Percentiles rank a stretch among this genome's conserved stretches.
Conservation (phyloP, 441 rosid species). For the Populus hybrid region DNA sequence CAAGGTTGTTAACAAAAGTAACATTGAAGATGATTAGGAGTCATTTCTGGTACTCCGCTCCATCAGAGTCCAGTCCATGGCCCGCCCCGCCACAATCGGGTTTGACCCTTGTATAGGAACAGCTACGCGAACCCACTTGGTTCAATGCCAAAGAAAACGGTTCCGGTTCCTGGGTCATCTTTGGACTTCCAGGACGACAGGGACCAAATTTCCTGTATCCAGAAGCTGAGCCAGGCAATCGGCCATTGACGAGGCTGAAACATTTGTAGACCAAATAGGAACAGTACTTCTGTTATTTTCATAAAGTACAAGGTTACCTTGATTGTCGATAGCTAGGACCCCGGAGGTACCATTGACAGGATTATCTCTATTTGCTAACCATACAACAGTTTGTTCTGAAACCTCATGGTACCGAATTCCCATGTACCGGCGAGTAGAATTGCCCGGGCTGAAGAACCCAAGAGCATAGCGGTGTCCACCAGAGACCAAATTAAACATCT, state of each 20-base stretch:
- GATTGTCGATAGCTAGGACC: slow-evolving; percentile 31
- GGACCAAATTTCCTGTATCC: slow-evolving; percentile 55
- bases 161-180: slow-evolving; percentile 55
- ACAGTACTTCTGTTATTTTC: slow-evolving; percentile 28
- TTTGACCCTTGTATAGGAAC: slow-evolving; percentile 40
- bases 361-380: slow-evolving; percentile 70
- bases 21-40: slow-evolving; percentile 1
- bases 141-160: slow-evolving; percentile 32
- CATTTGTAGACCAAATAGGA: slow-evolving; percentile 56
- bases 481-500: slow-evolving; percentile 48
- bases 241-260: slow-evolving; percentile 17
- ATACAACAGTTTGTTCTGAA: slow-evolving; percentile 37
- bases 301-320: slow-evolving; percentile 44
- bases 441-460: slow-evolving; percentile 54
- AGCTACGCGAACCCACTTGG: slow-evolving; percentile 50
- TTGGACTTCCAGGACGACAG: slow-evolving; percentile 58
- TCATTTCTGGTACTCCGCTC: slow-evolving; percentile 59
- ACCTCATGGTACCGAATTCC: slow-evolving; percentile 60
- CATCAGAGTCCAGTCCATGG: slow-evolving; percentile 62
- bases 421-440: slow-evolving; percentile 41
- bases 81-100: slow-evolving; percentile 46
- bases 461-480: slow-evolving; percentile 36
- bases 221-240: slow-evolving; percentile 37
- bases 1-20: slow-evolving; percentile 17
- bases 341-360: slow-evolving; percentile 49